These are phyloP conservation scores for Botrytis hyacinthi DNA, from an alignment of 2,329 filamentous ascomycete species.

Conservation along the genomic window DNA sequence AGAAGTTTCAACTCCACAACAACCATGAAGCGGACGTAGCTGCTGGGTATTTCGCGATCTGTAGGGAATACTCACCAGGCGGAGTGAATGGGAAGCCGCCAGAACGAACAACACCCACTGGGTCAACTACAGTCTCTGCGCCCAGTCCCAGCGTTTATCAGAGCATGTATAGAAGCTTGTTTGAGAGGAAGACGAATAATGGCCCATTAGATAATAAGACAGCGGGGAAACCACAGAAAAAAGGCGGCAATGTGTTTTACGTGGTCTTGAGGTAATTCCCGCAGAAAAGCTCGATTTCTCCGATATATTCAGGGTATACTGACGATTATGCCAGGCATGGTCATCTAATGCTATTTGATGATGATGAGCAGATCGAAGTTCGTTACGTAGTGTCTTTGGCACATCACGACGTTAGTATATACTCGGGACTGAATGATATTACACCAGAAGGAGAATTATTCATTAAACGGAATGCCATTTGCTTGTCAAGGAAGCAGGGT, in stretches of 20 bases:
- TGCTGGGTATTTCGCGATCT: conserved; percentile 93
- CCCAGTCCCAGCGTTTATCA: conserved; percentile 95
- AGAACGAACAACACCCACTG: conserved; percentile 77
- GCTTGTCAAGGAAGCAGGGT: conserved; percentile 65
- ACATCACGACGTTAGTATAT: conserved; percentile 81
- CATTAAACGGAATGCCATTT: conserved; percentile 90
- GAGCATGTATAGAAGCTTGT: conserved; percentile 95
- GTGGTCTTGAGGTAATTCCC: conserved; percentile 72
- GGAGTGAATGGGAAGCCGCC: conserved; percentile 91
- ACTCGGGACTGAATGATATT: conserved; percentile 66
- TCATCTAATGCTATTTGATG: conserved; percentile 96
- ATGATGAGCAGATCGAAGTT: conserved; percentile 91
- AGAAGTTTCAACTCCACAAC: conserved; percentile 56
- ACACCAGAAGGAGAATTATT: conserved; percentile 92
- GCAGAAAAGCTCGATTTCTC: neutral
- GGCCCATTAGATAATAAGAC: conserved; percentile 39
- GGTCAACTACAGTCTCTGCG: conserved; percentile 68
- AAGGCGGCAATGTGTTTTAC: conserved; percentile 86
- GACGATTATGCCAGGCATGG: conserved; percentile 62
- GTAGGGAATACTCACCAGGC: conserved; percentile 85
- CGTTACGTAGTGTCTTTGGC: conserved; percentile 92
- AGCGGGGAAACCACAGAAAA: conserved; percentile 44
- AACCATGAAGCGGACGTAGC: conserved; percentile 72
- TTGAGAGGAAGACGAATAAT: conserved; percentile 68
- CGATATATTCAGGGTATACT: neutral